Base-by-base conservation (phyloP, 306 rosid genomes). In the Cucurbita moschata region DNA sequence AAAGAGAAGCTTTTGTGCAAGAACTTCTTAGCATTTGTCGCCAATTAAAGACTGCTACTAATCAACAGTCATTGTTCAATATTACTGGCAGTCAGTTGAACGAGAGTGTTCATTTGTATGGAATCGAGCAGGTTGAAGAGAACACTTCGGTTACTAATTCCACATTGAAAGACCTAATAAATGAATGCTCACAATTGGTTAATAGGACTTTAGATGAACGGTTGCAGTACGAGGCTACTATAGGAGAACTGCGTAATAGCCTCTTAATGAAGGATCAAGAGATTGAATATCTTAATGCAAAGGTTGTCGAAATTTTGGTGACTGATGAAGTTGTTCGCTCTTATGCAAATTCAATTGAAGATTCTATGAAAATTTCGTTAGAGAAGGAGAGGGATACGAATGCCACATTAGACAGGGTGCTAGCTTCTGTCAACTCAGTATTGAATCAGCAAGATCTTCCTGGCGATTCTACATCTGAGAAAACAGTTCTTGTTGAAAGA, bases 241-340 rank as follows among this genome's bases (percentile, higher is more conserved):
- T 82, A 26, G 82, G 82, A 38, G 82, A 84, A 67, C 84, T 90
- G 74, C 86, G 68, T 1, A 79, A 77, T 21, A 53, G 74, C 75
- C 75, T 88, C 69, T 77, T 78, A 65, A 26, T 3, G 72, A 93
- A 87, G 88, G 89, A 88, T 82, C 84, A 51, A 42, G 94, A 87
- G 82, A 90, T 94, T 49, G 96, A 86, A 75, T 79, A 78, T 77
- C 92, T 93, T 58, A 85, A 82, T 82, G 72, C 75, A 12, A 89
- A 83, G 85, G 78, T 89, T 78, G 35, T 77, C 39, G 88, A 85
- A 67, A 72, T 87, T 58, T 73, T 68, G 2, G 77, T 64, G 50
- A 81, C 88, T 35, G 82, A 61, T 72, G 77, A 80, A 76, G 85
- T 51, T 5, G 66, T 69, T 7, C 58, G 76, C 5, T 73, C 75